Evolutionary conservation across 2,329 filamentous ascomycete species (phyloP).

Genomic region (Sodiomyces alkalinus): DNA sequence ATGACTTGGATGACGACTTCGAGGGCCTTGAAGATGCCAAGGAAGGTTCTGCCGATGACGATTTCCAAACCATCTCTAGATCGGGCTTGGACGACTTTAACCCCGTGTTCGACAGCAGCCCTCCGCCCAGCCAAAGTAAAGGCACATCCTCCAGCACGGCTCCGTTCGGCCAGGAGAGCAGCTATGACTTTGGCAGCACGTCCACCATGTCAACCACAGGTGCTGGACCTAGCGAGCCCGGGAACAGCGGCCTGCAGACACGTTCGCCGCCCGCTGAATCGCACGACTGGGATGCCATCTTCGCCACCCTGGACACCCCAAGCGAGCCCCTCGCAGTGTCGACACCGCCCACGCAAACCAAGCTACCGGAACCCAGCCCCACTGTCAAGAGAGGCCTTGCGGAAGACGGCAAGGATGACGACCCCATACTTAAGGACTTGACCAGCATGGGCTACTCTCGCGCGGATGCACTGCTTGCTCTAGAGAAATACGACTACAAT

Average conservation of each 20-base stretch:
- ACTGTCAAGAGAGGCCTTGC: not conserved
- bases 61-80: constrained; percentile 60
- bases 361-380: constrained; percentile 3
- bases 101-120: constrained; percentile 61
- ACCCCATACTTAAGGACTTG: constrained; percentile 78
- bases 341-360: constrained; percentile 11
- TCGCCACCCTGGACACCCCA: constrained; percentile 59
- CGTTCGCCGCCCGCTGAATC: constrained; percentile 23
- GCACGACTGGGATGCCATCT: constrained; percentile 93
- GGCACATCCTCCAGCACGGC: constrained; percentile 30
- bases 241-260: no score
- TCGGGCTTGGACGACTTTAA: constrained; percentile 67
- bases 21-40: constrained; percentile 74
- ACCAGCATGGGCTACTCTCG: constrained; percentile 81
- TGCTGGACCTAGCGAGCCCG: constrained; percentile 11
- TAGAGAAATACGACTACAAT: constrained; percentile 95
- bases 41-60: constrained; percentile 64
- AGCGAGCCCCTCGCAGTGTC: constrained; percentile 11
- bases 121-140: constrained; percentile 37
- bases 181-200: constrained; percentile 41
- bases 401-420: constrained; percentile 58
- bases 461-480: constrained; percentile 55
- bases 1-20: constrained; percentile 68
- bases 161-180: constrained; percentile 35
- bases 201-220: constrained; percentile 17